Base-by-base conservation (phyloP, 768 basidiomycete species). In the Roridomyces roridus region DNA sequence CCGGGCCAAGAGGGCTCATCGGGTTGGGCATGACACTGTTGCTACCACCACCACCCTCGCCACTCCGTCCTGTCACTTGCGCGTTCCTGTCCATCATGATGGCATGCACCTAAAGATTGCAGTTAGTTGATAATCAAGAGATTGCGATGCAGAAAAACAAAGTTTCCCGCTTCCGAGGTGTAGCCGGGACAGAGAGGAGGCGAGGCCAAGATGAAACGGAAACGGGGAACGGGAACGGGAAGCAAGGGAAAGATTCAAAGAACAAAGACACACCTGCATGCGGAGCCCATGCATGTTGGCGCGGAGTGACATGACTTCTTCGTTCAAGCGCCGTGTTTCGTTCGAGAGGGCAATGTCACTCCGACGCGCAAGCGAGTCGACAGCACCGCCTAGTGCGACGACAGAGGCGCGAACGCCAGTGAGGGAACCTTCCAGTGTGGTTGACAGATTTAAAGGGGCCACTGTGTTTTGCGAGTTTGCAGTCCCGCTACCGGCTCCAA, bases 191-290 rank as follows among this genome's bases (percentile, higher is more conserved):
- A 11, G 44, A 35, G 50, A 40, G 39, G 37, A 60, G 39, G 25
- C 44, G 39, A 39, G 21, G 14, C 14, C 18, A 26, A 43, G 31
- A 31, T 34, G 29, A 24, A 48, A 37, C 39, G 18, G 37, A 12
- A 23, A 24, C 7, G 18, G 9, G 6, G 14, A 15, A 72, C 81
- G 12, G n/a, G n/a, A n/a, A n/a, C n/a, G n/a, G n/a, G n/a, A n/a
- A n/a, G n/a, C n/a, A n/a, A n/a, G n/a, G n/a, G n/a, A n/a, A n/a
- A n/a, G n/a, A n/a, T n/a, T n/a, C n/a, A n/a, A n/a, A n/a, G n/a
- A n/a, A n/a, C n/a, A n/a, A n/a, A n/a, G n/a, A n/a, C n/a, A n/a
- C 52, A 91, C 86, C 83, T 92, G 91, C 80, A 93, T 88, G 51
- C 91, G 79, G 42, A 94, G 69, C 2, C 91, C 91, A 60, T 92